Conservation (phyloP, 495 filamentous ascomycete species). For the Symbiotaphrina buchneri region DNA sequence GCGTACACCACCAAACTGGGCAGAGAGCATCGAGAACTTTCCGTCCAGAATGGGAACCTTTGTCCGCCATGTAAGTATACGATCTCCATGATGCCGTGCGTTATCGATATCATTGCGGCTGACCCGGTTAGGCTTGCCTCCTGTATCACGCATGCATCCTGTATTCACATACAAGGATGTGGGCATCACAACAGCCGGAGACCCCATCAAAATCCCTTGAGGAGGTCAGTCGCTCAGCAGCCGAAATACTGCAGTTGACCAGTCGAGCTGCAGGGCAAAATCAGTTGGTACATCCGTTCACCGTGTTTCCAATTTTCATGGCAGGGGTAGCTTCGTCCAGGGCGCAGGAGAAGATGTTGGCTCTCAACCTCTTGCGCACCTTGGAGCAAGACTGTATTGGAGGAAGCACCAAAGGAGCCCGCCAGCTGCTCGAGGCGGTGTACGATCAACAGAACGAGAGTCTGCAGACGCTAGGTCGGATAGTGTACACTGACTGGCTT, state of each 20-base stretch:
- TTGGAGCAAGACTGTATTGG: slow-evolving; percentile 29
- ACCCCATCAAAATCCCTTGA: slow-evolving; percentile 13
- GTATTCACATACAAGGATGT: slow-evolving; percentile 6
- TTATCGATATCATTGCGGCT: too few relatives aligned
- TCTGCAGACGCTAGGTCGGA: slow-evolving; percentile 14
- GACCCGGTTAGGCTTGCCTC: slow-evolving; percentile 6
- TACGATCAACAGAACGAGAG: slow-evolving; percentile 23
- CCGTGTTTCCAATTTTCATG: slow-evolving; percentile 34
- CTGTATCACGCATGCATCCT: slow-evolving; percentile 3
- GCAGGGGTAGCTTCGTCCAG: slow-evolving; percentile 22
- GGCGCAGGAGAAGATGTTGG: slow-evolving; percentile 21
- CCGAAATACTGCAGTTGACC: slow-evolving; percentile 22
- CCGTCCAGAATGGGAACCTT: too few relatives aligned
- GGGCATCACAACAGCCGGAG: slow-evolving; percentile 19
- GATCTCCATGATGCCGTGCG: too few relatives aligned
- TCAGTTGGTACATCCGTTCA: slow-evolving; percentile 19
- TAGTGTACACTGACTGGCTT: slow-evolving; percentile 21
- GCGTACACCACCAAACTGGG: too few relatives aligned
- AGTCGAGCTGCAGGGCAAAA: slow-evolving; percentile 11
- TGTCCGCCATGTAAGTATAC: too few relatives aligned
- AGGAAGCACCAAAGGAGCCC: slow-evolving; percentile 20
- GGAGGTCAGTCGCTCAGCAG: slow-evolving; percentile 19
- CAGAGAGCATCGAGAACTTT: too few relatives aligned
- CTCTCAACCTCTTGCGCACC: slow-evolving; percentile 23
- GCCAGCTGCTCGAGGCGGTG: slow-evolving; percentile 23